Base-by-base conservation (phyloP, 148 eudicot species). In the Vaccinium vitisidaea region DNA sequence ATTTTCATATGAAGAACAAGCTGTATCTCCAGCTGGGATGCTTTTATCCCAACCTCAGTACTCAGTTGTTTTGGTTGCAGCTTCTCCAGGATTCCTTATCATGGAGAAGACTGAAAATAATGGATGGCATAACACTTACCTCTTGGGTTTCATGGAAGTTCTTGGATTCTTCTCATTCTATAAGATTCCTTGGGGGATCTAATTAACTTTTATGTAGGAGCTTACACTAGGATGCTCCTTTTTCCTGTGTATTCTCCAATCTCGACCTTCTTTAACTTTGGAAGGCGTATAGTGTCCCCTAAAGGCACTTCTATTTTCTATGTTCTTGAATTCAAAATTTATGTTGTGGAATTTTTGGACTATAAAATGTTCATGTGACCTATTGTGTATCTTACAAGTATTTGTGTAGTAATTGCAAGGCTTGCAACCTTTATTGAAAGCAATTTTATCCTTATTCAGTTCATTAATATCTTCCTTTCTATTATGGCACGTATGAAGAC, bases 401-500 rank as follows among this genome's bases (percentile, higher is more conserved):
- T 53, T 32, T 32, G 53, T 76, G 74, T 46, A 36, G n/a, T 69
- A 21, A 73, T 73, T 73, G 76, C 76, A 36, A 52, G 81, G 49
- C 69, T 75, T 10, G 50, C 56, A 36, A 43, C 84, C 77, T 83
- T 79, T 80, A 32, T 49, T 50, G 12, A 15, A 50, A 25, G 9
- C 67, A 43, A 4, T 27, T 77, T 16, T 71, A 1, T 84, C 73
- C 16, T 48, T 49, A 5, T 4, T 8, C 55, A 14, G 46, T 43
- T 43, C 5, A 63, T 56, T 12, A 69, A 46, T 9, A 19, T 81
- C 55, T 55, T 36, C 19, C 36, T 36, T 39, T 32, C n/a, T 27
- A 16, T 81, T 77, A n/a, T 73, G 80, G 69, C 84, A 83, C 83
- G 69, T 82, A 65, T 50, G 58, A 77, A 77, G 80, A 77, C 80